Evolutionary conservation across 345 rosid genomes (phyloP).

Genomic region (Bruguiera gymnorhiza): DNA sequence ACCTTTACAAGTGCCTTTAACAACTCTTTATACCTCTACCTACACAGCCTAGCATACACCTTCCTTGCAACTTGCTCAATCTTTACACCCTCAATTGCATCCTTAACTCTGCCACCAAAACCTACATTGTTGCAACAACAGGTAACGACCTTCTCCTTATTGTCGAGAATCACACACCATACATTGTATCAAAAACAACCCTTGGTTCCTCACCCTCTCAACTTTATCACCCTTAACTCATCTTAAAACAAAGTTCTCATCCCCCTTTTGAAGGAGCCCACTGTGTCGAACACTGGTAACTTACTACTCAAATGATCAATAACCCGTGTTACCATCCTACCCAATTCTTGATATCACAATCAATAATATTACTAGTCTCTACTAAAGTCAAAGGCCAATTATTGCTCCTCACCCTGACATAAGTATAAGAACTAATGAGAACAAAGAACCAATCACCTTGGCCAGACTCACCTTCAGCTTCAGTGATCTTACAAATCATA

Average conservation of each 20-base stretch:
- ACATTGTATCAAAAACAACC: constrained; percentile 68
- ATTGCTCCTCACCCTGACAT: too few relatives aligned
- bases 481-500: too few relatives aligned
- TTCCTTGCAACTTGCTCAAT: constrained; percentile 53
- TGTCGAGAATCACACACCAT: constrained; percentile 60
- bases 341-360: too few relatives aligned
- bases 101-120: constrained; percentile 58
- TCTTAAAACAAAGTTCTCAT: constrained; percentile 23
- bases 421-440: too few relatives aligned
- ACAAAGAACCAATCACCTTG: too few relatives aligned
- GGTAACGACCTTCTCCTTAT: constrained; percentile 78
- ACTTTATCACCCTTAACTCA: constrained; percentile 27
- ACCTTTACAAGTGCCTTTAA: constrained; percentile 56
- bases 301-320: constrained; percentile 13
- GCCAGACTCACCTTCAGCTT: too few relatives aligned
- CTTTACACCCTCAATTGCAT: constrained; percentile 30
- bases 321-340: too few relatives aligned
- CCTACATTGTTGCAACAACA: constrained; percentile 64
- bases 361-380: too few relatives aligned
- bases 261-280: constrained; percentile 43
- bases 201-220: constrained; percentile 46
- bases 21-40: constrained; percentile 55
- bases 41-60: neutral
- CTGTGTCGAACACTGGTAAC: constrained; percentile 53
- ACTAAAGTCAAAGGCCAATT: too few relatives aligned